phyloP scores from a whole-genome alignment of 2,329 filamentous ascomycete species.

The Microcyclosporella mali region DNA sequence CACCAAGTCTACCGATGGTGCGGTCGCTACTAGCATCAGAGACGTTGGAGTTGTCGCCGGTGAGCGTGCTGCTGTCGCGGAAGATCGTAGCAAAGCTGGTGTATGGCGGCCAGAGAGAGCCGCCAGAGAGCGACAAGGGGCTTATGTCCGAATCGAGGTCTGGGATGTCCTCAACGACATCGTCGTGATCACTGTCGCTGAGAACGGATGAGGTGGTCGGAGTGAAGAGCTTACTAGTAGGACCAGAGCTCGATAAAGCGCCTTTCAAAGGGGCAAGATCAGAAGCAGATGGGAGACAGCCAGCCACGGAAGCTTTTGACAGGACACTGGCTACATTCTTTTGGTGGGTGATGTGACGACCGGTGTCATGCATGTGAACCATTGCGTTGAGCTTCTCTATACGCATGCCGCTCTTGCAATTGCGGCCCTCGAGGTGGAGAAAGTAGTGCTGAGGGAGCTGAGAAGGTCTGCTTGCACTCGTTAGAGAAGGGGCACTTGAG shows the following conservation, averaged over 20 bases:
- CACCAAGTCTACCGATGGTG: background rate
- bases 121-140: background rate
- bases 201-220: too few relatives aligned
- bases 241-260: background rate
- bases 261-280: background rate
- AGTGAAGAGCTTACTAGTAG: background rate
- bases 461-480: constrained; percentile 9
- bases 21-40: too few relatives aligned
- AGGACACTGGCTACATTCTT: background rate
- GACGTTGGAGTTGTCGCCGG: too few relatives aligned
- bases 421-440: constrained; percentile 14
- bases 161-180: too few relatives aligned
- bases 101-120: too few relatives aligned
- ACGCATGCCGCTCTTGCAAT: constrained; percentile 15
- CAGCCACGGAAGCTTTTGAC: background rate
- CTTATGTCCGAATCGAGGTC: background rate
- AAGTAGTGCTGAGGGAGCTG: constrained; percentile 11
- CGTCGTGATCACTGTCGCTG: too few relatives aligned
- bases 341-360: constrained; percentile 10
- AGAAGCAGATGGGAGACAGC: background rate
- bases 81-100: too few relatives aligned
- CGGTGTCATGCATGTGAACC: constrained; percentile 11
- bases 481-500: constrained; percentile 12
- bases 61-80: too few relatives aligned
- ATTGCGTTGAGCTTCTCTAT: constrained; percentile 13